Evolutionary conservation across 257 asterid genomes (phyloP).

Genomic region (Linaria vulgaris): DNA sequence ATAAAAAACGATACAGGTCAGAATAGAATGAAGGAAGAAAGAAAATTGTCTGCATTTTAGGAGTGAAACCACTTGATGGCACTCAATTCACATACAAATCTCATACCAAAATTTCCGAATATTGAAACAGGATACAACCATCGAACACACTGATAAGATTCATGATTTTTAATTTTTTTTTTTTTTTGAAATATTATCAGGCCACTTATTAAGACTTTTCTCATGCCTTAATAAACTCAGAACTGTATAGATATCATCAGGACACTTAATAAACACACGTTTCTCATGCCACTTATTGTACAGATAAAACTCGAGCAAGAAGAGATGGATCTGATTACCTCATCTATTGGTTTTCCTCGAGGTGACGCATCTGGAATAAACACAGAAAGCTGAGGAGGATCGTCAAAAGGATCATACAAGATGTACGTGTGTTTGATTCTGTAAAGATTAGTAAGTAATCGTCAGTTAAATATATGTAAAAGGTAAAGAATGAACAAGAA

Average conservation of each 20-base stretch:
- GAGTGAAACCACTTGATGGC: no score
- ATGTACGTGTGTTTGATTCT: slow-evolving; percentile 91
- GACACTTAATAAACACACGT: no score
- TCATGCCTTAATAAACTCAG: no score
- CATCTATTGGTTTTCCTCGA: slow-evolving; percentile 91
- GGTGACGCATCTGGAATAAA: slow-evolving; percentile 92
- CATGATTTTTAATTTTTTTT: no score
- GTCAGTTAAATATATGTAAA: no score
- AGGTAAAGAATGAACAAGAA: background rate
- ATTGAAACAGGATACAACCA: no score
- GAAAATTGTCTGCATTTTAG: no score
- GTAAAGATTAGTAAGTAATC: slow-evolving; percentile 26
- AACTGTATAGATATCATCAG: no score
- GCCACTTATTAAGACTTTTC: no score
- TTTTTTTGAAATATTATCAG: no score
- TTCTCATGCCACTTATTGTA: slow-evolving; percentile 15
- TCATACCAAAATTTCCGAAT: slow-evolving; percentile 5
- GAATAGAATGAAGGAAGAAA: background rate
- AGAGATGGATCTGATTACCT: slow-evolving; percentile 45
- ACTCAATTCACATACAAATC: background rate
- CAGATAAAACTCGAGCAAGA: background rate
- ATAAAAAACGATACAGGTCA: no score
- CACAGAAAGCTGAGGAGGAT: slow-evolving; percentile 69
- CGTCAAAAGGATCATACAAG: slow-evolving; percentile 92
- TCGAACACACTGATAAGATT: no score